Evolutionary conservation across 225 moss, liverwort and hornwort genomes (phyloP), one percentile per base, ranked within the genome.

Genomic region (Sphagnum tenellum): DNA sequence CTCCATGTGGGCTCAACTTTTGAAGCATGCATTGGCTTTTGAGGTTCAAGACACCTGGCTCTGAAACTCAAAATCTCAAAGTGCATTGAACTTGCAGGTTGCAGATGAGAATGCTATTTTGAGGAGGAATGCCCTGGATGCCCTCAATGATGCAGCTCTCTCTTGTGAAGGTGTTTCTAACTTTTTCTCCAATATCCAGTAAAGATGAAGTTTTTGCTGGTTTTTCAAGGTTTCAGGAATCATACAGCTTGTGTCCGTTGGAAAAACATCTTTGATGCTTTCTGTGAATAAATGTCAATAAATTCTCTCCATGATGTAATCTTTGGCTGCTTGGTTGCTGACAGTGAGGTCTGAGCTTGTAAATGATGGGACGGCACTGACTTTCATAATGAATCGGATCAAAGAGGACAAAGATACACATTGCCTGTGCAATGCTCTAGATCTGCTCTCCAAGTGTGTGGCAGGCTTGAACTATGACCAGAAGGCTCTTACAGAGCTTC

Each of bases 401-500:
- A 82, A 64, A 10, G 72, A 74, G 49, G 89, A 92, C 13, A 72
- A 11, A 2, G 69, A 90, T 8, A 67, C 75, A 8, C 47, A 49
- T 59, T 89, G 90, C 52, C 50, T 73, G 9, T 79, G 85, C 47
- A 71, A 69, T 69, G 88, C 88, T 10, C 77, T 92, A 67, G 90
- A 92, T 70, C 86, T 98, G 44, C 79, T 92, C 54, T 92, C 89
- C 0, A 66, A 68, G 11, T 98, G 96, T 63, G 88, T 92, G 79
- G 83, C 83, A 14, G 81, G 86, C 65, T 88, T 81, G 64, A 98
- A 90, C 58, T 91, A 91, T 47, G 72, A 82, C 56, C 82, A 86
- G 10, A 83, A 74, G 61, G 96, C 90, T 60, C 71, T 92, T 60
- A 56, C 69, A 62, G 79, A 82, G 69, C 77, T 82, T 65, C 49